Base-by-base conservation (phyloP, 2,329 filamentous ascomycete species). In the Leptographium flavum region DNA sequence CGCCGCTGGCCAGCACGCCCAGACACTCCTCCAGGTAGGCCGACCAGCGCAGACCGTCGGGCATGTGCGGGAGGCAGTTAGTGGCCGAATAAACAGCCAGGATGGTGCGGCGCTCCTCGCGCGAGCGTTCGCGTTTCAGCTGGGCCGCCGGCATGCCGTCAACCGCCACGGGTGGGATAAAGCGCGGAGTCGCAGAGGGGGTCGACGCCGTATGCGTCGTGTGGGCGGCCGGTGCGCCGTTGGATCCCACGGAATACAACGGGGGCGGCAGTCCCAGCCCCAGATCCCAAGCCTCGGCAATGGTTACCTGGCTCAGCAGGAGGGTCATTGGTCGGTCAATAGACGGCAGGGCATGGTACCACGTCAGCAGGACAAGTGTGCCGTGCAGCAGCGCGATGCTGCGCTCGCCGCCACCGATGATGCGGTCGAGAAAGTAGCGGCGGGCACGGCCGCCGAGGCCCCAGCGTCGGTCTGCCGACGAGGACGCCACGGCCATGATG, bases 11-110 rank as follows among this genome's bases (percentile, higher is more conserved):
- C 19, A 81, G 57, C 2, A 65, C 49, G 3, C 63, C 58, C 1
- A 79, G 58, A 31, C 67, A 73, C 22, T 77, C 72, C 27, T 77
- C 74, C 63, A 81, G 68, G 43, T 76, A 68, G 1, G 68, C 52
- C 1, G 69, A 76, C 76, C 76, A 82, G 3, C 61, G 63, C 42
- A 80, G 59, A 2, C 65, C 55, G 45, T 78, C 73, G 44, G 67
- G 61, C 41, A 66, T 65, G 2, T 42, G 45, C 5, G 49, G 36
- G n/a, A 37, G 15, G 63, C 53, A 55, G 13, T 59, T 59, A 37
- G 58, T 60, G 6, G 67, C 49, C 3, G 62, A 60, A 55, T 66
- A 76, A 13, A 67, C 61, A 1, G 65, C 64, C 17, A 76, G 53
- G 0, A 68, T 56, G 4, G 67, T 65, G 46, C 73, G 62, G 7